Evolutionary conservation across 805 yeast genomes (phyloP).

Genomic region (Teunomyces aglyptinius): DNA sequence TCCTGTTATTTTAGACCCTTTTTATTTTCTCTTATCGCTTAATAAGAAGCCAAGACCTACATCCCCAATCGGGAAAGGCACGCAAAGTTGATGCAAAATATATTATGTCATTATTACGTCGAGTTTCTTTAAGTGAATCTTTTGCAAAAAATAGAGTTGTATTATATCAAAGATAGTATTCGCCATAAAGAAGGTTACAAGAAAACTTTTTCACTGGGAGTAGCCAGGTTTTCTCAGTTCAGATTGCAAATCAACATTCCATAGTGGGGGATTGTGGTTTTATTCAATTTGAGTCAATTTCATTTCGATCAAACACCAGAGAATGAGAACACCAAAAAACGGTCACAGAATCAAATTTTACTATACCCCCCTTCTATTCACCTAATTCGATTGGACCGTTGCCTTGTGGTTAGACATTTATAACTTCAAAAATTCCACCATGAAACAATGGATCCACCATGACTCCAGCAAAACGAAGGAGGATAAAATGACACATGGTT

Average conservation of each 20-base stretch:
- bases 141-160: background rate
- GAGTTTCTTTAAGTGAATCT: background rate
- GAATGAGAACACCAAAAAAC: background rate
- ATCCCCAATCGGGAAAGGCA: background rate
- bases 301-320: background rate
- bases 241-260: too few species aligned
- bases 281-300: background rate
- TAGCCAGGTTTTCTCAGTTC: too few species aligned
- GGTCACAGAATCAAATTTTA: background rate
- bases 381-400: background rate
- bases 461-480: too few species aligned
- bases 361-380: background rate
- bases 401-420: background rate
- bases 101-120: background rate
- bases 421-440: background rate
- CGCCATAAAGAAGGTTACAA: too few species aligned
- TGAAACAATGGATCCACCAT: background rate
- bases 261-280: too few species aligned
- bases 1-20: background rate
- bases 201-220: too few species aligned
- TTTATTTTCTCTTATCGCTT: background rate
- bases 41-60: background rate
- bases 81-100: background rate
- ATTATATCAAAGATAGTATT: too few species aligned
- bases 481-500: too few species aligned